These are phyloP conservation scores for Sugiyamaella smithiae DNA, from an alignment of 805 yeast species.

Conservation along the genomic window DNA sequence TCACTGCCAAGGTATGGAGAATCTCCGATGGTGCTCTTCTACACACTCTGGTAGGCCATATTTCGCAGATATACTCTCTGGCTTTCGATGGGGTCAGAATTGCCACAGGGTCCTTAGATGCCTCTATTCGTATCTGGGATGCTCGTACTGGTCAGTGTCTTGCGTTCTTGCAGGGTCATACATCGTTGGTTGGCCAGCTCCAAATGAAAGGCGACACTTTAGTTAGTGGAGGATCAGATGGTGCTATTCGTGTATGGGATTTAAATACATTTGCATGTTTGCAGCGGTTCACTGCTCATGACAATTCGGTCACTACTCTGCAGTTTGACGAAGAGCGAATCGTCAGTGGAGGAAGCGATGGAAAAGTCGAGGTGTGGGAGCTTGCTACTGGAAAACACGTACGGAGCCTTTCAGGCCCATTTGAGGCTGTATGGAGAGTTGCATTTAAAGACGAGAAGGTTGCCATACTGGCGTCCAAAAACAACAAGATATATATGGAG, in stretches of 20 bases:
- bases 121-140: conserved; percentile 95
- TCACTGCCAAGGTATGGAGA: conserved; percentile 90
- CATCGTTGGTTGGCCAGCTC: conserved; percentile 88
- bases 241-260: conserved; percentile 80
- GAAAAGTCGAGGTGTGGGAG: conserved; percentile 42
- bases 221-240: conserved; percentile 84
- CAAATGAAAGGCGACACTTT: conserved; percentile 68
- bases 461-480: conserved; percentile 36
- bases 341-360: conserved; percentile 44
- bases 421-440: conserved; percentile 42
- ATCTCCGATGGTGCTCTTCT: conserved; percentile 86
- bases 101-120: conserved; percentile 94
- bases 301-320: conserved; percentile 41
- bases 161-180: conserved; percentile 74
- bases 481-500: conserved; percentile 34
- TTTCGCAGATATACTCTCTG: conserved; percentile 83
- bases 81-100: conserved; percentile 87
- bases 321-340: conserved; percentile 39
- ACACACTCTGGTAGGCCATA: conserved; percentile 88
- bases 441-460: conserved; percentile 40
- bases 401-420: conserved; percentile 35
- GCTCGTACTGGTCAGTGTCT: conserved; percentile 81
- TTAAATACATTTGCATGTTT: conserved; percentile 76
- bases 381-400: conserved; percentile 38
- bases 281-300: conserved; percentile 51